Percentiles rank a stretch among this genome's conserved stretches.
Conservation (phyloP, 306 rosid species). For the Vigna unguiculata region DNA sequence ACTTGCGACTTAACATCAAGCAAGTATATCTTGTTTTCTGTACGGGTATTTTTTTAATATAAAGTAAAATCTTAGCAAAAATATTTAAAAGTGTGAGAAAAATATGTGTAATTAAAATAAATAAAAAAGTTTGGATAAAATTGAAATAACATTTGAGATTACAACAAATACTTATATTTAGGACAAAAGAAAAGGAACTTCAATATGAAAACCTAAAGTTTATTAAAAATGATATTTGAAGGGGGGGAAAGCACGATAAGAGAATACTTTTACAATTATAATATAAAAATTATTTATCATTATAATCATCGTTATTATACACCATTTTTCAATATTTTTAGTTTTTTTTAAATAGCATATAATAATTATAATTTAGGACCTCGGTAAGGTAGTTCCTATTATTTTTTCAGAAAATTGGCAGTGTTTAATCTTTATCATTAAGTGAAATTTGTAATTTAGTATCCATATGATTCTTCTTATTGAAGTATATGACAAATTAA, state of each 20-base stretch:
- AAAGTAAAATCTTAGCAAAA: neutral
- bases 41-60: neutral
- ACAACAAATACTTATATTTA: neutral
- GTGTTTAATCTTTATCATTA: too few relatives aligned
- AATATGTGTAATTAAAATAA: neutral
- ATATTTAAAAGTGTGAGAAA: neutral
- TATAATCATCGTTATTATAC: neutral
- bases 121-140: neutral
- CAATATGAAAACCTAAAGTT: too few relatives aligned
- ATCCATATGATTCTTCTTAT: neutral
- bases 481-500: neutral
- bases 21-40: neutral
- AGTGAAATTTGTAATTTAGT: neutral
- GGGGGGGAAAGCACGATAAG: too few relatives aligned
- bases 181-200: neutral
- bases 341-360: neutral
- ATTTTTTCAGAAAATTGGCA: neutral
- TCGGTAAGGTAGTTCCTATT: neutral
- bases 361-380: neutral
- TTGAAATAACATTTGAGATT: neutral
- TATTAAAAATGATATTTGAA: too few relatives aligned
- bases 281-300: neutral
- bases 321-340: neutral
- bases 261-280: neutral
- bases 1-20: neutral